These are phyloP conservation scores for Glutinoglossum americanum DNA, from an alignment of 495 filamentous ascomycete genomes.

Conservation along the genomic window DNA sequence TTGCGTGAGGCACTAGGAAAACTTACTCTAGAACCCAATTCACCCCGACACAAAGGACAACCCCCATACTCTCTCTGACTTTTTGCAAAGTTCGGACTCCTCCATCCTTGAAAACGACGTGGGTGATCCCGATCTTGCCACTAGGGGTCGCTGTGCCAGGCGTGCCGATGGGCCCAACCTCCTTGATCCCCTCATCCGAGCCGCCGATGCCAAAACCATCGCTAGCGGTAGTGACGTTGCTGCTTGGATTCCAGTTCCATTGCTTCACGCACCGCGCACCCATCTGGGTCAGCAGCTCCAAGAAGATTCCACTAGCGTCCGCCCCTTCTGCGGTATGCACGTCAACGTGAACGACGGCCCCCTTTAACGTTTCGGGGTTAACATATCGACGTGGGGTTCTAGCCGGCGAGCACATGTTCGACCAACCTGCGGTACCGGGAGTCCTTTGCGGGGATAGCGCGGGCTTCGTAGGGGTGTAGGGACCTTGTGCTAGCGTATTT, in stretches of 20 bases:
- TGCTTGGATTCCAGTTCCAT: slow-evolving; percentile 62
- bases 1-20: background rate
- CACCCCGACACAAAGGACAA: slow-evolving; percentile 68
- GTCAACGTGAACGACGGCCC: slow-evolving; percentile 75
- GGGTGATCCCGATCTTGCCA: slow-evolving; percentile 63
- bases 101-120: slow-evolving; percentile 91
- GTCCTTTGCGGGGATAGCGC: slow-evolving; percentile 5
- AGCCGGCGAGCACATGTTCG: slow-evolving; percentile 30
- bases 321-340: slow-evolving; percentile 80
- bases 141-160: slow-evolving; percentile 3
- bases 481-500: background rate
- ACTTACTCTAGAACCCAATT: slow-evolving; percentile 76
- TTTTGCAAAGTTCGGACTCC: slow-evolving; percentile 73
- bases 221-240: background rate
- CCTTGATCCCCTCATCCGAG: background rate
- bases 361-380: slow-evolving; percentile 31
- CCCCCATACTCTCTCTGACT: slow-evolving; percentile 47
- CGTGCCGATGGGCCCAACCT: background rate
- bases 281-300: slow-evolving; percentile 61
- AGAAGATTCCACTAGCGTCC: slow-evolving; percentile 66
- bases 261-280: slow-evolving; percentile 64
- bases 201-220: background rate
- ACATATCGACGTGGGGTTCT: slow-evolving; percentile 30
- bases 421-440: slow-evolving; percentile 19
- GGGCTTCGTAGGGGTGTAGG: background rate